Evolutionary conservation across 2,329 filamentous ascomycete genomes (phyloP).

Genomic region (Fusarium hainanense): DNA sequence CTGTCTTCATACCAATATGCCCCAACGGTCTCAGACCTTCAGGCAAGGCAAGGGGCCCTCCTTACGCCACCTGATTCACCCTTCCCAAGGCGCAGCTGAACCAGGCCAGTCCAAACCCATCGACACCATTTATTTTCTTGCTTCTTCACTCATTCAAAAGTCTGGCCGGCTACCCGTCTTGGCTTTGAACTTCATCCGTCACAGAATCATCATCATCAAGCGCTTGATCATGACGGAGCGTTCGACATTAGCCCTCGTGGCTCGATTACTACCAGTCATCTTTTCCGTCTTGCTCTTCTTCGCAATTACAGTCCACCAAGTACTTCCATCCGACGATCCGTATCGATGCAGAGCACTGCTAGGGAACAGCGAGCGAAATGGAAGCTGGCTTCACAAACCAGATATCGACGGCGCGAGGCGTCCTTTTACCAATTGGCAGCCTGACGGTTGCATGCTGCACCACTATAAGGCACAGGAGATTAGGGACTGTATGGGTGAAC

Average conservation of each 20-base stretch:
- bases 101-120: neutral
- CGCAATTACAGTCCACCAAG: constrained; percentile 25
- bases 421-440: constrained; percentile 65
- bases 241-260: constrained; percentile 14
- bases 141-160: neutral
- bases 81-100: neutral
- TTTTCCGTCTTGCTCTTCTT: constrained; percentile 36
- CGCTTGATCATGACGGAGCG: constrained; percentile 26
- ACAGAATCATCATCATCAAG: neutral
- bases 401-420: constrained; percentile 44
- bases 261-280: constrained; percentile 32
- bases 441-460: constrained; percentile 68
- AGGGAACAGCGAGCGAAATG: constrained; percentile 50
- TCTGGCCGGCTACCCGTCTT: neutral
- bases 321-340: constrained; percentile 53
- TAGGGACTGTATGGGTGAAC: constrained; percentile 61
- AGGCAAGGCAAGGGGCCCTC: constrained; percentile 4
- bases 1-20: constrained; percentile 8
- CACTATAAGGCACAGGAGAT: constrained; percentile 65
- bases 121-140: neutral
- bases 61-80: constrained; percentile 1
- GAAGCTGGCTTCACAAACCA: constrained; percentile 59
- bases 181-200: neutral
- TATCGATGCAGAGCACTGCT: constrained; percentile 64
- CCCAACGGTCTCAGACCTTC: constrained; percentile 6